A percentile compares a stretch with the other conserved stretches of the same genome.
Conservation (phyloP, 305 asterid genomes). For the Ajuga reptans region DNA sequence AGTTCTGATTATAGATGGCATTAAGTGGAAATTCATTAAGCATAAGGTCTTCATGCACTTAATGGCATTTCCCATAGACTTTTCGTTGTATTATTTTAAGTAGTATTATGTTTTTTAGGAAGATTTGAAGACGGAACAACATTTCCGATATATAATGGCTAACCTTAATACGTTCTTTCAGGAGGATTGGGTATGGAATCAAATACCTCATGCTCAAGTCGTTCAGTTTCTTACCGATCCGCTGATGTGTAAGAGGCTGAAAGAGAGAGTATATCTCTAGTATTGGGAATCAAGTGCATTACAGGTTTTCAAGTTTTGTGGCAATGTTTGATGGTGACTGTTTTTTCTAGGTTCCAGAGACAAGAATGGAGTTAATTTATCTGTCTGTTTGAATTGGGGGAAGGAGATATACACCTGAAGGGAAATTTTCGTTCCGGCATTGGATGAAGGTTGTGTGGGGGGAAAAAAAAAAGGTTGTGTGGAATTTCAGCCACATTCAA, state of each 20-base stretch:
- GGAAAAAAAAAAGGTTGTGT: constrained; percentile 13
- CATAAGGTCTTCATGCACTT: constrained; percentile 2
- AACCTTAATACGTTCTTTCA: not conserved
- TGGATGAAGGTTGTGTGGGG: constrained; percentile 13
- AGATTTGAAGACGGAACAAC: not conserved
- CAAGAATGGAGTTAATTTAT: not conserved
- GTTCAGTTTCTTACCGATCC: constrained; percentile 7
- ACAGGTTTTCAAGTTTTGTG: constrained; percentile 3
- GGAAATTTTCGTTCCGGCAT: constrained; percentile 10
- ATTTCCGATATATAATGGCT: not conserved
- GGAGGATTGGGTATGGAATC: constrained; percentile 5
- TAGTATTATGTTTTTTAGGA: not conserved
- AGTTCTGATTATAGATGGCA: not conserved
- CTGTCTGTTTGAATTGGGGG: not conserved
- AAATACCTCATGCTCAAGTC: constrained; percentile 15
- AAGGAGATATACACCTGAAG: not conserved
- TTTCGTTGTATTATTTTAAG: constrained; percentile 6
- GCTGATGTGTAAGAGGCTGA: not conserved
- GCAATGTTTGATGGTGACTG: constrained; percentile 6
- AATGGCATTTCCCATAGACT: not conserved
- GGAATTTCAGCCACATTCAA: constrained; percentile 1
- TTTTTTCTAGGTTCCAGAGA: constrained; percentile 5
- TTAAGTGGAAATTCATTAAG: constrained; percentile 2
- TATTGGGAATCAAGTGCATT: not conserved
- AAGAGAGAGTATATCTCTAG: not conserved